Evolutionary conservation across 768 basidiomycete species (phyloP).

Genomic region (Clathrus columnatus): DNA sequence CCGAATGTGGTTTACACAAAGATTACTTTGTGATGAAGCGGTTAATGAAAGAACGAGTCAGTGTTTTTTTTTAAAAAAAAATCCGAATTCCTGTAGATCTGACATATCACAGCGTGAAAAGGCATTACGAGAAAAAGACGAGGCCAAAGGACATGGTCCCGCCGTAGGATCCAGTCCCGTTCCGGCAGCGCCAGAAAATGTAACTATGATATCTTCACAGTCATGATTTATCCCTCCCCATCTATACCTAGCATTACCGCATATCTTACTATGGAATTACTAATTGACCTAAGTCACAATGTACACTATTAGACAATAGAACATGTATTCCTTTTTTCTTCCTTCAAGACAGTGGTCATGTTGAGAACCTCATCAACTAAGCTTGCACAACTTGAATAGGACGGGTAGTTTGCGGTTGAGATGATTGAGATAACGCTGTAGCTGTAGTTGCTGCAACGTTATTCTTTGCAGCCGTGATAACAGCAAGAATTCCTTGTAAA

Average conservation of each 20-base stretch:
- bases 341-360: neutral
- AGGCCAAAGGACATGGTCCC: slow-evolving; percentile 12
- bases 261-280: too few species aligned
- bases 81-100: neutral
- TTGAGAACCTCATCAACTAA: neutral
- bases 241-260: too few species aligned
- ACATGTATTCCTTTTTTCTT: neutral
- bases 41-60: slow-evolving; percentile 23
- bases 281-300: too few species aligned
- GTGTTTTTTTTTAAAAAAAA: slow-evolving; percentile 1
- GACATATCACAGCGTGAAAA: slow-evolving; percentile 23
- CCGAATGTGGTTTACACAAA: slow-evolving; percentile 92
- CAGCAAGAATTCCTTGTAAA: slow-evolving; percentile 58
- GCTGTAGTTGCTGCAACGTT: neutral
- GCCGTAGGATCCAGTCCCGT: neutral
- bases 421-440: neutral
- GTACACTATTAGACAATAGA: too few species aligned
- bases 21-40: slow-evolving; percentile 69
- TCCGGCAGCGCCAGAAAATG: neutral
- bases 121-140: slow-evolving; percentile 18
- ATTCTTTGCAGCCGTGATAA: slow-evolving; percentile 31
- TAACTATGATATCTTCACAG: too few species aligned
- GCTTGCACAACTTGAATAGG: neutral
- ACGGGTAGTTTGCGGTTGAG: slow-evolving; percentile 3
- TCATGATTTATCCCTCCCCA: too few species aligned